Evolutionary conservation across 192 early-diverging fungal genomes (phyloP), one percentile per base, ranked within the genome.

Genomic region (Lobosporangium transversale): DNA sequence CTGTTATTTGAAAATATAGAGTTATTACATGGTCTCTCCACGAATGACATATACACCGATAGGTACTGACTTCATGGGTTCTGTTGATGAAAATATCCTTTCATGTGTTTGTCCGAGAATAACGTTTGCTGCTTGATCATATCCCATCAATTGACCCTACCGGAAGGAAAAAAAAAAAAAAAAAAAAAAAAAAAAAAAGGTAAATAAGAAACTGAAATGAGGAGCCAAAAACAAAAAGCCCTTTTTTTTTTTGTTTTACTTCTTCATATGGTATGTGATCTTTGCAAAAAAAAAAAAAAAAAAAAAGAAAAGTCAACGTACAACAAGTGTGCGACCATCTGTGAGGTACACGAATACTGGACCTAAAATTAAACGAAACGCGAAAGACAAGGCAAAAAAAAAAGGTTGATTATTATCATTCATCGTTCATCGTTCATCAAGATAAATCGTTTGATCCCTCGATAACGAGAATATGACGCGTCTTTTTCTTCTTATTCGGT

Each of bases 21-120:
- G 27, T 30, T 2, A 35, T 40, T 76, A 76, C 63, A 76, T 66
- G 18, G 63, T 76, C 47, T 76, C 71, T 31, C 71, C 64, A 30
- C 64, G 56, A 27, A 76, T 53, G 33, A 76, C 58, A 61, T 76
- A 76, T 58, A 76, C 71, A 7, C 71, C 64, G 43, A 76, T 76
- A n/a, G 71, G 58, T 32, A 76, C 62, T 42, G 64, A 57, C 45
- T 76, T 61, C 58, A 67, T 62, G 24, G 52, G 32, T 27, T 62
- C 71, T 45, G 58, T 50, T 66, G 71, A 66, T 4, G 58, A 76
- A 35, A 66, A 76, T 62, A 76, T 66, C 58, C 71, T 59, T 20
- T 75, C 63, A 17, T 76, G 71, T 33, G 64, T 76, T 35, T 66
- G 57, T 24, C 48, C 58, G n/a, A 76, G 58, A 53, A 67, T 66